Conservation (phyloP, 192 early-diverging fungal genomes). For the Coemansia sp. region DNA sequence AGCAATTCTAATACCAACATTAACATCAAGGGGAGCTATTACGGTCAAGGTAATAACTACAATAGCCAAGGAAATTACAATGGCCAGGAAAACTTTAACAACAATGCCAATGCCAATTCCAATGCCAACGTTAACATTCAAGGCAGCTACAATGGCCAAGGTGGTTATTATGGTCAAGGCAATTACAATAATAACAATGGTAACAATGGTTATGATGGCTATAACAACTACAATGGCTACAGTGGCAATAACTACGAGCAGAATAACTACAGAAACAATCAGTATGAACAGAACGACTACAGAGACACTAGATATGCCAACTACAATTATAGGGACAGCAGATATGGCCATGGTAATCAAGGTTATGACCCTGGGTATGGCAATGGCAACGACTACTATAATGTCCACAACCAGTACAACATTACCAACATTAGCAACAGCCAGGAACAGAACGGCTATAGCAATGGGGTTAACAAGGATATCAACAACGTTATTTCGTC, state of each 20-base stretch:
- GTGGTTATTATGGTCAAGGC: neutral
- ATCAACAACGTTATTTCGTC: neutral
- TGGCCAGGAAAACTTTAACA: neutral
- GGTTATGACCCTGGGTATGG: neutral
- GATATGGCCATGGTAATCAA: neutral
- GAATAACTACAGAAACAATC: neutral
- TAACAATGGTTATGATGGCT: neutral
- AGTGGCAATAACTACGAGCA: neutral
- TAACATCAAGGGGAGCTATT: neutral
- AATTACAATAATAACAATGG: neutral
- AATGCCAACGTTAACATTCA: neutral
- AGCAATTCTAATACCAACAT: slow-evolving; percentile 4
- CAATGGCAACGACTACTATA: neutral
- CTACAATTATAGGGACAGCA: neutral
- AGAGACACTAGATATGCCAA: neutral
- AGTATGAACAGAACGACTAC: neutral
- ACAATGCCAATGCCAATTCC: neutral
- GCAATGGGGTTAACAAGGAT: slow-evolving; percentile 1
- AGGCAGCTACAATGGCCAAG: slow-evolving; percentile 1
- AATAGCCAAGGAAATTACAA: slow-evolving; percentile 4
- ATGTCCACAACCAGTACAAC: neutral
- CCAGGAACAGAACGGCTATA: neutral
- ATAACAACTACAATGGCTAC: neutral
- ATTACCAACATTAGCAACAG: neutral
- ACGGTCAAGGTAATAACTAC: neutral